Evolutionary conservation across 805 yeast genomes (phyloP), one percentile per base, ranked within the genome.

Genomic region (Komagataella ulmi): DNA sequence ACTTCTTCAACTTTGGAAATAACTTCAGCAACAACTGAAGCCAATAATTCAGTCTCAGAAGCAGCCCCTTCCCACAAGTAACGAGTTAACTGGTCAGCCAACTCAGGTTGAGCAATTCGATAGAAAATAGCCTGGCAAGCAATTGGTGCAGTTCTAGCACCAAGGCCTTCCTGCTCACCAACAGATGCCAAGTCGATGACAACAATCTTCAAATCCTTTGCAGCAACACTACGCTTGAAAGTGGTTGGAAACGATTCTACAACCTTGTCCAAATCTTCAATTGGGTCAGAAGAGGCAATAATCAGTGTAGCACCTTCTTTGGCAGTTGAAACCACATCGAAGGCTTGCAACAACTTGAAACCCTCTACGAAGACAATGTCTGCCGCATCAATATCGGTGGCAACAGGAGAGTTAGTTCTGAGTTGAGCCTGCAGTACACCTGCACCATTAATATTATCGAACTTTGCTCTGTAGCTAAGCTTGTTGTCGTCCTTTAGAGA

Each of bases 41-140:
- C 86, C 56, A 88, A 74, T 54, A 84, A 70, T 69, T 89, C 96
- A 54, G 88, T 85, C 56, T 83, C 88, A 50, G 84, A 76, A 50
- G 95, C 93, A 55, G 85, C 84, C 14, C 93, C 82, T 63, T 83
- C 87, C 67, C 84, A 79, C 58, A 88, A 78, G 64, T 83, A 83
- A 66, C 87, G 81, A 54, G 86, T 88, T 56, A 85, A 74, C 49
- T 81, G 83, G 48, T 64, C 65, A 40, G 75, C 76, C 47, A 80
- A 72, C 45, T 74, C 75, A 14, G 88, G 86, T 55, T 75, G 78
- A 6, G 85, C 77, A 46, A 75, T 70, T 54, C 76, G 75, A 95
- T 96, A 88, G 72, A 88, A 84, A 0, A 83, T 87, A 46, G 84
- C 78, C 68, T 89, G 96, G 53, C 79, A 69, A 49, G 88, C 88